Percentiles rank a stretch among this genome's conserved stretches.
Conservation (phyloP, 1,284 basidiomycete genomes). For the Tetrapyrgos nigripes region DNA sequence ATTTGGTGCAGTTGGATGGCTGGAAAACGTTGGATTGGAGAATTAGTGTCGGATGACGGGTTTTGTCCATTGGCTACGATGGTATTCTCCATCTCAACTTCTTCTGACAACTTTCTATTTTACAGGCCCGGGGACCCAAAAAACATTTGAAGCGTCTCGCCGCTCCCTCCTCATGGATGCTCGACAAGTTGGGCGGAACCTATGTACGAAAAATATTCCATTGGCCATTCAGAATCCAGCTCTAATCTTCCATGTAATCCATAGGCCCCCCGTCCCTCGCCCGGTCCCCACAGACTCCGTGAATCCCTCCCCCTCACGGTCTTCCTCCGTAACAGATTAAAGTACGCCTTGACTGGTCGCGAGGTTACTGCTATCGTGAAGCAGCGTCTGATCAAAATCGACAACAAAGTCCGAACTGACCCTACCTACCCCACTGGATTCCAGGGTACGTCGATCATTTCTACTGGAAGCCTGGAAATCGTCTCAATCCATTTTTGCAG, state of each 20-base stretch:
- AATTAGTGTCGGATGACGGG: too few relatives aligned
- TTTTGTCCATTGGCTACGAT: too few relatives aligned
- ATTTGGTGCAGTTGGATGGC: too few relatives aligned
- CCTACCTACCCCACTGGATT: slow-evolving; percentile 97
- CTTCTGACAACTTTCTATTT: slow-evolving; percentile 14
- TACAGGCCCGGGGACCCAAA: slow-evolving; percentile 95
- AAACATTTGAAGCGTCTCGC: slow-evolving; percentile 99
- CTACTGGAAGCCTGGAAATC: slow-evolving; percentile 2
- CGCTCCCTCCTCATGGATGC: slow-evolving; percentile 99
- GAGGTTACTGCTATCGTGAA: slow-evolving; percentile 96
- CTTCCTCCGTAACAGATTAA: slow-evolving; percentile 98
- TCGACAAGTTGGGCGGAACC: slow-evolving; percentile 98
- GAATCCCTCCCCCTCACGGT: slow-evolving; percentile 95
- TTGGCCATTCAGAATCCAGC: slow-evolving; percentile 9
- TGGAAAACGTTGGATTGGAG: too few relatives aligned
- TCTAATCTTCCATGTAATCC: slow-evolving; percentile 17
- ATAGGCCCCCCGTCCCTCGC: slow-evolving; percentile 94
- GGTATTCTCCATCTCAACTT: too few relatives aligned
- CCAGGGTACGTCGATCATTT: slow-evolving; percentile 72
- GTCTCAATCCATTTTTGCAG: slow-evolving; percentile 44
- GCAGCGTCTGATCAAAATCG: slow-evolving; percentile 98
- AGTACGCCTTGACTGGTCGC: slow-evolving; percentile 97
- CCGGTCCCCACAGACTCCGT: slow-evolving; percentile 98
- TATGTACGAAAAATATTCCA: slow-evolving; percentile 70
- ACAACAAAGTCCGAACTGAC: slow-evolving; percentile 99